These are phyloP conservation scores for Jaapia argillacea DNA, from an alignment of 768 basidiomycete species.

Conservation along the genomic window DNA sequence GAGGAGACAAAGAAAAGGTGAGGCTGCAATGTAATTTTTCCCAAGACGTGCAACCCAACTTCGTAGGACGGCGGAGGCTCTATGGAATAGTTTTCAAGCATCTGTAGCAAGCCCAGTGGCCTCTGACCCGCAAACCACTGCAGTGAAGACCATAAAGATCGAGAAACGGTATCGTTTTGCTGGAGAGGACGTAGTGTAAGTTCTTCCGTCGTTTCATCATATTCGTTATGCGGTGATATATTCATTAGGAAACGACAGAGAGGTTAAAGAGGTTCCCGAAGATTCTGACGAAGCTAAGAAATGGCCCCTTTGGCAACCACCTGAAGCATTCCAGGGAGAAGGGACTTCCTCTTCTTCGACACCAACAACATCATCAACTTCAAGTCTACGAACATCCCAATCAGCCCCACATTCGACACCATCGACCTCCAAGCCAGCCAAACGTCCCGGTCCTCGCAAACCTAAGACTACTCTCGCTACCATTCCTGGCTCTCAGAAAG, in stretches of 20 bases:
- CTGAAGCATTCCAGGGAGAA: conserved; percentile 3
- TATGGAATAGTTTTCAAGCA: conserved; percentile 65
- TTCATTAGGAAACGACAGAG: conserved; percentile 29
- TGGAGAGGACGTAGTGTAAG: conserved; percentile 66
- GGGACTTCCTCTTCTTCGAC: conserved; percentile 2
- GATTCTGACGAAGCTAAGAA: conserved; percentile 66
- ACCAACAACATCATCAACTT: conserved; percentile 4
- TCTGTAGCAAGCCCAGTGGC: conserved; percentile 37
- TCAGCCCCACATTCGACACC: conserved; percentile 9
- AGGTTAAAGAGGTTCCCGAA: conserved; percentile 64
- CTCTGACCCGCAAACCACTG: conserved; percentile 6
- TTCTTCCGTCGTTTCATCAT: conserved; percentile 5
- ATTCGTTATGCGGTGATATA: conserved; percentile 3
- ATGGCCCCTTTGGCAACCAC: conserved; percentile 52
- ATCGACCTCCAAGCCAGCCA: conserved; percentile 12
- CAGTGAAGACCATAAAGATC: conserved; percentile 46
- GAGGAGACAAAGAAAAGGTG: conserved; percentile 33
- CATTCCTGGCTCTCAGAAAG: conserved; percentile 40
- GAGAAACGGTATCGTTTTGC: conserved; percentile 66
- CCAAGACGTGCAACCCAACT: conserved; percentile 2
- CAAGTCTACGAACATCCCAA: conserved; percentile 7
- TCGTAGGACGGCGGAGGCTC: conserved; percentile 44
- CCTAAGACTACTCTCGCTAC: conserved; percentile 46
- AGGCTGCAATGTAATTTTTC: conserved; percentile 23
- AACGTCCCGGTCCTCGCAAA: conserved; percentile 58